Conservation (phyloP, 352 stramenopile genomes). For the Salisapilia sapeloensis region DNA sequence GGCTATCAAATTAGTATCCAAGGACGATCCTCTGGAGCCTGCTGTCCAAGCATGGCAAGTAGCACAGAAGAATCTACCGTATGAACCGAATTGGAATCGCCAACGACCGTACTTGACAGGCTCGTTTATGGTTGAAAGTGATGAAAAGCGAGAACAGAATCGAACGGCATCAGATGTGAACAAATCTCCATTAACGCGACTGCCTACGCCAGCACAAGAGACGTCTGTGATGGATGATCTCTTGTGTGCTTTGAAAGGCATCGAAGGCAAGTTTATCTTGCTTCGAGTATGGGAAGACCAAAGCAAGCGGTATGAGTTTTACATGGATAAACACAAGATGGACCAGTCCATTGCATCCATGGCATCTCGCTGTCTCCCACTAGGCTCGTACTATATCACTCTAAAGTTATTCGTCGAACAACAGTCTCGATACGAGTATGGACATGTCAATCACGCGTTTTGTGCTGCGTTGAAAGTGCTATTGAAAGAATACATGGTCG, state of each 20-base stretch:
- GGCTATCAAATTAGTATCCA: too few relatives aligned
- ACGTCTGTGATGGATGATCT: conserved; percentile 72
- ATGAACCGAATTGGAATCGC: conserved; percentile 73
- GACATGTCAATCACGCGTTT: conserved; percentile 87
- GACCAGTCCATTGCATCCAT: conserved; percentile 66
- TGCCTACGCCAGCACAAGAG: conserved; percentile 61
- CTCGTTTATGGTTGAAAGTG: conserved; percentile 29
- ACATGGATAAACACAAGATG: conserved; percentile 48
- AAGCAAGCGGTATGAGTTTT: conserved; percentile 21
- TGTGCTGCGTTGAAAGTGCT: conserved; percentile 84
- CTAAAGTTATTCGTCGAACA: conserved; percentile 63
- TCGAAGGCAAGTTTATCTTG: conserved; percentile 74
- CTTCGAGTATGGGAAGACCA: conserved; percentile 24
- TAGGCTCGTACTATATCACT: conserved; percentile 71
- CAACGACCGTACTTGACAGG: conserved; percentile 66
- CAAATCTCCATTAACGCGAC: conserved; percentile 43
- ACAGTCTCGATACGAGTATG: conserved; percentile 82
- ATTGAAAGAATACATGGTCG: conserved; percentile 87
- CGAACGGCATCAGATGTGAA: conserved; percentile 21
- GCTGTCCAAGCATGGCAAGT: conserved; percentile 60
- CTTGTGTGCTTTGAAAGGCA: conserved; percentile 59
- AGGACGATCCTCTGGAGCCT: too few relatives aligned
- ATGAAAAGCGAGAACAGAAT: conserved; percentile 19
- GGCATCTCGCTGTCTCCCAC: conserved; percentile 34
- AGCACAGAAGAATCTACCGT: conserved; percentile 77